Evolutionary conservation across 768 basidiomycete genomes (phyloP).

Genomic region (Exsudoporus frostii): DNA sequence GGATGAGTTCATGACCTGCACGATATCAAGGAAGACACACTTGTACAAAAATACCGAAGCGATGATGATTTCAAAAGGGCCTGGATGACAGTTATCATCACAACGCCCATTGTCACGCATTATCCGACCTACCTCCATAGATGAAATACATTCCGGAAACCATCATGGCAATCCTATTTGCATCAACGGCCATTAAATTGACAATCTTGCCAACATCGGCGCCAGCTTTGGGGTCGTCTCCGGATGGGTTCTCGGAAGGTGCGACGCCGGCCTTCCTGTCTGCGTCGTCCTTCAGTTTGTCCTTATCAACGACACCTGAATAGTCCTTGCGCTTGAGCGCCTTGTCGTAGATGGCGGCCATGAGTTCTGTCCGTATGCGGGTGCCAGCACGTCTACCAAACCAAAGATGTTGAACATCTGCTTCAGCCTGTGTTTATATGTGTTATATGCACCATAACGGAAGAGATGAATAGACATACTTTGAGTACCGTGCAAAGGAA

Average conservation of each 20-base stretch:
- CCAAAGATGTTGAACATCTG: slow-evolving; percentile 78
- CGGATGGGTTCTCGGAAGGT: slow-evolving; percentile 26
- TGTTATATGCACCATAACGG: background rate
- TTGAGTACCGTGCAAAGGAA: slow-evolving; percentile 51
- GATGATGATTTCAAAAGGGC: slow-evolving; percentile 75
- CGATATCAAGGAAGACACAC: slow-evolving; percentile 33
- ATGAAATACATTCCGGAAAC: slow-evolving; percentile 58
- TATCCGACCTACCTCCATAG: slow-evolving; percentile 50
- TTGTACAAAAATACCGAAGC: slow-evolving; percentile 74
- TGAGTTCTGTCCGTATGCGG: slow-evolving; percentile 73
- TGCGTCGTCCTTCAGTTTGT: slow-evolving; percentile 29
- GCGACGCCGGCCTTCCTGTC: slow-evolving; percentile 18
- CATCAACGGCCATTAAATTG: slow-evolving; percentile 82
- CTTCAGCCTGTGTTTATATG: slow-evolving; percentile 42
- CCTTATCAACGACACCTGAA: slow-evolving; percentile 67
- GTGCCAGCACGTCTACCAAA: slow-evolving; percentile 72
- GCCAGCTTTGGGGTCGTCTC: slow-evolving; percentile 60
- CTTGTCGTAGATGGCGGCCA: slow-evolving; percentile 88
- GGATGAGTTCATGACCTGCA: slow-evolving; percentile 34
- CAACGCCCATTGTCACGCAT: background rate
- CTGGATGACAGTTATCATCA: slow-evolving; percentile 26
- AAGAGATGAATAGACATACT: slow-evolving; percentile 2
- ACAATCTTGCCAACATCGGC: slow-evolving; percentile 91
- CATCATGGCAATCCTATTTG: slow-evolving; percentile 57
- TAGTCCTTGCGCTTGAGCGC: slow-evolving; percentile 80